Evolutionary conservation across 345 rosid species (phyloP), one percentile per base, ranked within the genome.

Genomic region (Erodium maritimum): DNA sequence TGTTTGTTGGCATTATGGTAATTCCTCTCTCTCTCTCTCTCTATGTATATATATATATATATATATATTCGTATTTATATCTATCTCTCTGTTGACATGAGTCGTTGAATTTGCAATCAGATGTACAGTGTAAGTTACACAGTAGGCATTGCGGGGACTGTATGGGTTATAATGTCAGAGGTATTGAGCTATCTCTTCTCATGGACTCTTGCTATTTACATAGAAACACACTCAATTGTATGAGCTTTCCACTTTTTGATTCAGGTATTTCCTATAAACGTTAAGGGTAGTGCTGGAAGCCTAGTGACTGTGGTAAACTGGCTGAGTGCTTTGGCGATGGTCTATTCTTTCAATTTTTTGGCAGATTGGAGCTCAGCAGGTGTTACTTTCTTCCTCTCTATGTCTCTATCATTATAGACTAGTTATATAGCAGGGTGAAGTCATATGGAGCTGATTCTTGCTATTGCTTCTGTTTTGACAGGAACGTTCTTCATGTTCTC

Each of bases 1-100:
- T 62, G 0, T 70, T 45, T 33, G 50, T 72, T 52, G 79, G 34
- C 34, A 29, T 29, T 29, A 29, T 29, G 34, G 34, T 29, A 29
- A 29, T 29, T 29, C 34, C 34, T 29, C 34, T 29, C 34, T 29
- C 34, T 29, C 34, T 8, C 34, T 29, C 34, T 29, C 34, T n/a
- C n/a, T n/a, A n/a, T n/a, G n/a, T n/a, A n/a, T n/a, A n/a, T n/a
- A n/a, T n/a, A n/a, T n/a, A n/a, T n/a, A n/a, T n/a, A n/a, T n/a
- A n/a, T n/a, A n/a, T n/a, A n/a, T n/a, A n/a, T n/a, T n/a, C n/a
- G n/a, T n/a, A n/a, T n/a, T n/a, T n/a, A n/a, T n/a, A n/a, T n/a
- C n/a, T n/a, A n/a, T 29, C 34, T 29, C 34, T 29, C 34, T 29
- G 34, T 3, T 29, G 34, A 29, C 34, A n/a, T 29, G 34, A 29